Conservation (phyloP, 495 filamentous ascomycete species). For the Penicillium maclennaniae region DNA sequence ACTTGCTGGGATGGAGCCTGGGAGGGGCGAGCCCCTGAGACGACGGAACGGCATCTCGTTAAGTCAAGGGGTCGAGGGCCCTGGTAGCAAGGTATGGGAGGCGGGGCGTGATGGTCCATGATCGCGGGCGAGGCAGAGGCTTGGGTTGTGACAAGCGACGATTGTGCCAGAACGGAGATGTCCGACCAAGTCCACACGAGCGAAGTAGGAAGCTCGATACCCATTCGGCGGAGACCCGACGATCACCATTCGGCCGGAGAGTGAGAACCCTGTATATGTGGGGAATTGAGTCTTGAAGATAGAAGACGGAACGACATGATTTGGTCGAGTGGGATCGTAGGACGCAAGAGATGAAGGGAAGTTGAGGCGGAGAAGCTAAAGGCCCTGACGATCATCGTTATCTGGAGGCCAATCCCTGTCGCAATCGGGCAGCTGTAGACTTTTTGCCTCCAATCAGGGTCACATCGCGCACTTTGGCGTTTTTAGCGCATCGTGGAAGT, state of each 20-base stretch:
- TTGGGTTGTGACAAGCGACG: constrained; percentile 21
- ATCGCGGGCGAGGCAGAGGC: constrained; percentile 10
- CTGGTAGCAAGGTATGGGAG: constrained; percentile 10
- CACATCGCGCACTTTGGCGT: constrained; percentile 14
- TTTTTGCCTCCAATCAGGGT: constrained; percentile 7
- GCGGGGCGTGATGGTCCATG: constrained; percentile 8
- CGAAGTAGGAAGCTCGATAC: constrained; percentile 3
- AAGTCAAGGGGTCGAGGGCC: constrained; percentile 1
- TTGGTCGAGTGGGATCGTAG: neutral
- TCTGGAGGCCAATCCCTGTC: constrained; percentile 6
- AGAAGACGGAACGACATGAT: neutral
- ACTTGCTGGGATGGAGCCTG: constrained; percentile 13
- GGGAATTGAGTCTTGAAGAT: neutral
- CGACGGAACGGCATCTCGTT: constrained; percentile 8
- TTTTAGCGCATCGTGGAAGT: neutral
- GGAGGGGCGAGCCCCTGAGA: constrained; percentile 3
- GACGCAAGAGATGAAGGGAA: neutral
- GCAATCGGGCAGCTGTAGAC: neutral
- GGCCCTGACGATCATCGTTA: constrained; percentile 27
- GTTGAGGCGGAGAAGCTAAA: neutral
- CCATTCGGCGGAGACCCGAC: constrained; percentile 17
- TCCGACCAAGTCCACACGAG: constrained; percentile 19
- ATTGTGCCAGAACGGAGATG: constrained; percentile 16
- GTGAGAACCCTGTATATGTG: neutral
- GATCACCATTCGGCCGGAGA: constrained; percentile 18